Evolutionary conservation across 208 protist genomes (phyloP).

Genomic region (Acanthamoeba culbertsoni): DNA sequence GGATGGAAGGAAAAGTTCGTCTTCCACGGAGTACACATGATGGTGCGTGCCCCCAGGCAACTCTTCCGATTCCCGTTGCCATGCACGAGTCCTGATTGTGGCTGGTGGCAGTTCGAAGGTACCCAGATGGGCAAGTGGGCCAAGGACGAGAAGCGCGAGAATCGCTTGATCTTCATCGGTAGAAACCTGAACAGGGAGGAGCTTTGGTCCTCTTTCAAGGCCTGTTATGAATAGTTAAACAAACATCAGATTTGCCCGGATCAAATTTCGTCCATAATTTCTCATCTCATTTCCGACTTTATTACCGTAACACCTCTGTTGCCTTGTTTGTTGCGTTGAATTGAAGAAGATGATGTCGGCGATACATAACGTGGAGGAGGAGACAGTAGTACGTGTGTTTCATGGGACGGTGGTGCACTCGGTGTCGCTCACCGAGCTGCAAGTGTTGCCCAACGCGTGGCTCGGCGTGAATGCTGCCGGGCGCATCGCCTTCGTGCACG

Average conservation of each 20-base stretch:
- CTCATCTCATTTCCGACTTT: too few species aligned
- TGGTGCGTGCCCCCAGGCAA: slow-evolving; percentile 28
- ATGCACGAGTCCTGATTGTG: not conserved
- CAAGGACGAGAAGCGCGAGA: slow-evolving; percentile 21
- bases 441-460: not conserved
- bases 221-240: not conserved
- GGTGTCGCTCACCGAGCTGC: not conserved
- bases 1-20: slow-evolving; percentile 59
- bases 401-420: slow-evolving; percentile 27
- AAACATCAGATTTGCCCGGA: too few species aligned
- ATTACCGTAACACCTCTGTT: not conserved
- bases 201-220: slow-evolving; percentile 23
- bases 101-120: not conserved
- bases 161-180: slow-evolving; percentile 43
- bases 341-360: too few species aligned
- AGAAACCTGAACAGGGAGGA: slow-evolving; percentile 48
- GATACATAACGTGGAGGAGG: not conserved
- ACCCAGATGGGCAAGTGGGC: slow-evolving; percentile 23
- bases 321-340: too few species aligned
- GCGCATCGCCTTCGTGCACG: slow-evolving; percentile 24
- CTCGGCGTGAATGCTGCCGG: not conserved
- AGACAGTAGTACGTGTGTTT: not conserved
- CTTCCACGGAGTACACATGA: slow-evolving; percentile 73
- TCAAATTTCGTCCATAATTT: too few species aligned
- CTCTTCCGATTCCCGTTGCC: not conserved